Evolutionary conservation across 768 basidiomycete genomes (phyloP), one percentile per base, ranked within the genome.

Genomic region (Royoungia palumana): DNA sequence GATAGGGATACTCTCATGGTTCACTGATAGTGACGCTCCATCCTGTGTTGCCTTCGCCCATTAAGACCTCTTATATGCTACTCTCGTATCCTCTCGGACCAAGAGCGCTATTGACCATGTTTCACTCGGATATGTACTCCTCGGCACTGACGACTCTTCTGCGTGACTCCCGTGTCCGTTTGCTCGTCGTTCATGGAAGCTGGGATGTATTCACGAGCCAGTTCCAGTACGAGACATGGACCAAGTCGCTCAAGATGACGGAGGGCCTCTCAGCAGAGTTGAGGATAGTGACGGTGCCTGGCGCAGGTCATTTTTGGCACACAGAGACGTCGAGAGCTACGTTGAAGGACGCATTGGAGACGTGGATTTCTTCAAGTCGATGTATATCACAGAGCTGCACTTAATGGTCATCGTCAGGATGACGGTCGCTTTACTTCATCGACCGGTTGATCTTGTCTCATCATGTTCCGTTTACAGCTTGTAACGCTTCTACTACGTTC

Each of bases 1-100:
- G 25, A 22, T 43, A 89, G 87, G 87, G 88, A 6, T 93, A 93
- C 66, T 92, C 89, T 10, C 74, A 90, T 73, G 89, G 89, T 1
- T 81, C 86, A 2, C 72, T 93, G 27, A 82, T 87, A 32, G 78
- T 79, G 11, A 86, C 87, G 8, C 67, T 87, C 51, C 80, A 81
- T 48, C 82, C 86, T 0, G 59, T 79, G 3, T 67, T 83, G 3
- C 68, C 73, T 0, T 58, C 72, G 16, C 67, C 70, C n/a, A 61
- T 84, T 38, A 74, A 70, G 58, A 83, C 80, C 0, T 77, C 77
- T 12, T 85, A 89, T 62, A 70, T 89, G 38, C 62, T 92, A 35
- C 66, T 92, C 19, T 90, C 89, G 4, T 91, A 92, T 60, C 89
- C 89, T 0, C 69, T 91, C 5, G 79, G 82, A 13, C 81, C 83